phyloP scores from a whole-genome alignment of 306 rosid genomes.

The Mimosa pudica region DNA sequence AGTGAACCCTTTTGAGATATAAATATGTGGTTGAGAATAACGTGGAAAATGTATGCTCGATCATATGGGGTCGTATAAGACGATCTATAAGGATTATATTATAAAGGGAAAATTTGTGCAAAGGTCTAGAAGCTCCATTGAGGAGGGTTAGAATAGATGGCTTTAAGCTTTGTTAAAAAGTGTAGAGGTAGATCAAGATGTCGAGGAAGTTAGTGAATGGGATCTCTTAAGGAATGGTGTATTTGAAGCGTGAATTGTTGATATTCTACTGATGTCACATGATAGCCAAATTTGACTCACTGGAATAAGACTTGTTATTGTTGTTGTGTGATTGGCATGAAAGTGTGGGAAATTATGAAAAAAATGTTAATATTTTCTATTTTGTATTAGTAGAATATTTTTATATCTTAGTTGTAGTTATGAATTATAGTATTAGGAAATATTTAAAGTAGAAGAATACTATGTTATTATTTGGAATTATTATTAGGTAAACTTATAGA shows the following conservation, averaged over 20 bases:
- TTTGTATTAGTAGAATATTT: no score
- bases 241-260: neutral
- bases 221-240: neutral
- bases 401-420: no score
- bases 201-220: neutral
- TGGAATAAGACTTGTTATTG: neutral
- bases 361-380: no score
- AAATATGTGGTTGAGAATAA: no score
- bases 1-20: no score
- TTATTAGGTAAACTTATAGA: no score
- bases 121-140: neutral
- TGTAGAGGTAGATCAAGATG: neutral
- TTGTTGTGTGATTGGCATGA: conserved; percentile 11
- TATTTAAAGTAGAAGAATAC: no score
- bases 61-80: conserved; percentile 1
- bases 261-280: neutral
- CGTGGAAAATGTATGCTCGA: neutral
- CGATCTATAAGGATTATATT: neutral
- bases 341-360: neutral
- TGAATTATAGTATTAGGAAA: no score
- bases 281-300: neutral
- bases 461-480: no score
- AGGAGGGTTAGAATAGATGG: neutral
- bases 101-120: neutral
- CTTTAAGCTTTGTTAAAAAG: neutral